A percentile compares a stretch with the other conserved stretches of the same genome.
Evolutionary conservation across 495 filamentous ascomycete genomes (phyloP).

Genomic region (Lindgomyces ingoldianus): DNA sequence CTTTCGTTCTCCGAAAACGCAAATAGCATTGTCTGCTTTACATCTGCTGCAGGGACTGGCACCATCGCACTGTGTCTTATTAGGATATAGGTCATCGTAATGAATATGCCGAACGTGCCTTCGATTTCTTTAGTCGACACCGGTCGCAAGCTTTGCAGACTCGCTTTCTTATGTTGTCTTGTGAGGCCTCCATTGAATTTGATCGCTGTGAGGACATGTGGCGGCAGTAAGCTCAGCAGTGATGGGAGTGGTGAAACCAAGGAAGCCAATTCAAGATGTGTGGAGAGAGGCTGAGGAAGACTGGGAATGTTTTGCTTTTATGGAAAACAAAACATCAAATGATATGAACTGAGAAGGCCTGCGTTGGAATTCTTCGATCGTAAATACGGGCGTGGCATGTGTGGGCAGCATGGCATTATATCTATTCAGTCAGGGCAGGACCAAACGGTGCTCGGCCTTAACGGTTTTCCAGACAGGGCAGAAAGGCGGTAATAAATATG

Average conservation of each 20-base stretch:
- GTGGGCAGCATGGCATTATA: conserved; percentile 35
- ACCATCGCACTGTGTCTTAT: conserved; percentile 59
- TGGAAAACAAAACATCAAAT: conserved; percentile 9
- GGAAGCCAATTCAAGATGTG: background rate
- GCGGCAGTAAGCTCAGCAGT: background rate
- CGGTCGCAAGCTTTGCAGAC: conserved; percentile 73
- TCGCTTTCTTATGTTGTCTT: conserved; percentile 52
- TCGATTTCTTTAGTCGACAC: conserved; percentile 72
- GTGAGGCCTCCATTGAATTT: conserved; percentile 37
- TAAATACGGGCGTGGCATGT: conserved; percentile 27
- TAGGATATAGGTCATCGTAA: conserved; percentile 3
- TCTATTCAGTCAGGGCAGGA: conserved; percentile 35
- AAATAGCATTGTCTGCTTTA: conserved; percentile 53
- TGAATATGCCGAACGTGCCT: conserved; percentile 48
- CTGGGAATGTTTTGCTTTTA: conserved; percentile 1
- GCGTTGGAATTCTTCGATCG: conserved; percentile 21
- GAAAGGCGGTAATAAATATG: conserved; percentile 28
- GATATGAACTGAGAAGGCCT: conserved; percentile 17
- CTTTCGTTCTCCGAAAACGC: conserved; percentile 48
- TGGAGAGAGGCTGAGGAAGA: background rate
- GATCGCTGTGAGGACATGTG: conserved; percentile 31
- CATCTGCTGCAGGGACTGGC: conserved; percentile 67
- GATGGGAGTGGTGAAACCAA: background rate
- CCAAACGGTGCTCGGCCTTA: conserved; percentile 32
- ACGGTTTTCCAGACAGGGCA: conserved; percentile 9